Conservation (phyloP, 2,329 filamentous ascomycete species). For the Aspergillus fumigatiaffinis region DNA sequence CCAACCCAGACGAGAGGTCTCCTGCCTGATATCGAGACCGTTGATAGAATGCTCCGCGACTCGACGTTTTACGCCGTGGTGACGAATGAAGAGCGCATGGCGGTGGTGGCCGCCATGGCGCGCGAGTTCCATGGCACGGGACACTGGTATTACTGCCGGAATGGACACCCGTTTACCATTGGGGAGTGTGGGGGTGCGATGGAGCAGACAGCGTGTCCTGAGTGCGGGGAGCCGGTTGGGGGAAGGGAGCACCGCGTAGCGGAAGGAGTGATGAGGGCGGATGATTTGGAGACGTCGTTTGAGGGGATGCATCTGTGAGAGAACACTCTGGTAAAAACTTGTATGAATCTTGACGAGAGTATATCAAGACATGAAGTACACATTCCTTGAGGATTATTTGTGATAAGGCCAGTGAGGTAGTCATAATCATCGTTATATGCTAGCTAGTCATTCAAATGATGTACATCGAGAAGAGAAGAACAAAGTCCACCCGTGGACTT, state of each 20-base stretch:
- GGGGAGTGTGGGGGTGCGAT: slow-evolving; percentile 66
- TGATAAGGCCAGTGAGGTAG: background rate
- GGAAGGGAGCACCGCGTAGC: slow-evolving; percentile 50
- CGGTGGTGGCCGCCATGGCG: slow-evolving; percentile 51
- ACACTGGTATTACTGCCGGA: slow-evolving; percentile 42
- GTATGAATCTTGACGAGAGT: no score
- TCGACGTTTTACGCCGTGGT: slow-evolving; percentile 49
- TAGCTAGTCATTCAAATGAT: background rate
- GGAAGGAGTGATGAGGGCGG: slow-evolving; percentile 54
- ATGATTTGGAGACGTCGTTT: slow-evolving; percentile 47
- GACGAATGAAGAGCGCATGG: slow-evolving; percentile 49
- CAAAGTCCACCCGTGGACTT: background rate
- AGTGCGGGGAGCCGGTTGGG: slow-evolving; percentile 58
- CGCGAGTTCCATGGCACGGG: slow-evolving; percentile 50
- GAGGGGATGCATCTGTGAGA: background rate
- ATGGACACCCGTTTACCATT: slow-evolving; percentile 52
- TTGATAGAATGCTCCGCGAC: slow-evolving; percentile 44
- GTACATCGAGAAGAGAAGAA: background rate
- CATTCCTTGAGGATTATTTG: no score
- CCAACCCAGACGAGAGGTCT: slow-evolving; percentile 34
- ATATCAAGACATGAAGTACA: no score
- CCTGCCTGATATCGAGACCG: slow-evolving; percentile 45
- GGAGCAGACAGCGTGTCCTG: slow-evolving; percentile 57
- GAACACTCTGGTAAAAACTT: no score
- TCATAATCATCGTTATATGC: background rate